Evolutionary conservation across 495 filamentous ascomycete species (phyloP), one percentile per base, ranked within the genome.

Genomic region (Trichodelitschia bisporula): DNA sequence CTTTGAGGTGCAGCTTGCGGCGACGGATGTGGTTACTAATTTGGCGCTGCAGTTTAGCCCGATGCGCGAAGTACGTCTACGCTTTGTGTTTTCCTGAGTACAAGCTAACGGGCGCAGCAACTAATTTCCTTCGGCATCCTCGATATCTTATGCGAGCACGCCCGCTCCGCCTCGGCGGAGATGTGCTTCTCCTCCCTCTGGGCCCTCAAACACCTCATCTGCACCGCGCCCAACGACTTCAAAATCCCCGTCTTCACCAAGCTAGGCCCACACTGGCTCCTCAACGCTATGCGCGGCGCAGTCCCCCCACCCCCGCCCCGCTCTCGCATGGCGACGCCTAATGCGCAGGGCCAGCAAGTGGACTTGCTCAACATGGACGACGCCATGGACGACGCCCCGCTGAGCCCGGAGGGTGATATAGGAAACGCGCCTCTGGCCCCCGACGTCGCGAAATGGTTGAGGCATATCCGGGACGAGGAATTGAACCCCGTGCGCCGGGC

Each of bases 141-240:
- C 25, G 70, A 69, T 30, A 62, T 72, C 3, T 51, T 95, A 3
- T 90, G 79, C 39, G 66, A 77, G 41, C 77, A 91, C 44, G 80
- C 82, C 0, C 76, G 74, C 46, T 80, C 75, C 2, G 52, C 61
- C 32, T 71, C 78, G 41, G 57, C 68, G 4, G 66, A 64, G 15
- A 49, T 95, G 24, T 63, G 75, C 27, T 57, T 86, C 9, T 76
- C 79, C 37, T 76, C 79, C 5, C 49, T 97, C 6, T 95, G 86
- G 86, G 80, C 79, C 13, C 56, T 97, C 28, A 95, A 93, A 42
- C 77, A 92, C 49, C 51, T 92, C 18, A 71, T 86, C 4, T 58
- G 67, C 26, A 61, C 62, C 18, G 62, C 73, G 1, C 54, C 62
- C 15, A 66, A 68, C 28, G 63, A 72, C 11, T 55, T 74, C 30